Percentiles rank a stretch among this genome's conserved stretches.
Evolutionary conservation across 2,329 filamentous ascomycete species (phyloP).

Genomic region (Chalaropsis thielavioides): DNA sequence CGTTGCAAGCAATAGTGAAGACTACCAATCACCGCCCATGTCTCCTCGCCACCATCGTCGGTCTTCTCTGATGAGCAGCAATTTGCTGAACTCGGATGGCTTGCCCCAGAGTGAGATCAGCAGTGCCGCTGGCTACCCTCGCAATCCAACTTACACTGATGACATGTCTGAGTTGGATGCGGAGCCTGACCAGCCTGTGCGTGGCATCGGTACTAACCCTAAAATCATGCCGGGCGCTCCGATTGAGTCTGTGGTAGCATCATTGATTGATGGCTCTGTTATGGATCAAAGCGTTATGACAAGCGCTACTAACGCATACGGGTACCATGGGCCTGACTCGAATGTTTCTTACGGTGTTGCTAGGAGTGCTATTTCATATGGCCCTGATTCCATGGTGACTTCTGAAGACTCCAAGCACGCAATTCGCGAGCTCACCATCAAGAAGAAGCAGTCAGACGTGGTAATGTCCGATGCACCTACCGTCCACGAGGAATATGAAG

Average conservation of each 20-base stretch:
- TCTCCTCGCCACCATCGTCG: slow-evolving; percentile 35
- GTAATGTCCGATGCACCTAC: neutral
- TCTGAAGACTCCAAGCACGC: slow-evolving; percentile 22
- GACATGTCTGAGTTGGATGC: slow-evolving; percentile 43
- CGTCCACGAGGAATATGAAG: slow-evolving; percentile 2
- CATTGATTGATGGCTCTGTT: slow-evolving; percentile 62
- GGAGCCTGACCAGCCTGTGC: slow-evolving; percentile 54
- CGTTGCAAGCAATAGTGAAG: slow-evolving; percentile 34
- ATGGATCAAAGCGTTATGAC: slow-evolving; percentile 56
- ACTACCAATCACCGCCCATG: slow-evolving; percentile 45
- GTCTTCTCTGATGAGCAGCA: slow-evolving; percentile 40
- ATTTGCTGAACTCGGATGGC: slow-evolving; percentile 28
- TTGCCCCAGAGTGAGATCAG: slow-evolving; percentile 12
- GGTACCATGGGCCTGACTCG: slow-evolving; percentile 14
- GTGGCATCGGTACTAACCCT: slow-evolving; percentile 58
- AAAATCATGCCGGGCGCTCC: slow-evolving; percentile 59
- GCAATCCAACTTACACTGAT: slow-evolving; percentile 36
- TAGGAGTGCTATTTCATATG: slow-evolving; percentile 22
- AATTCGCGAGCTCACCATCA: slow-evolving; percentile 15
- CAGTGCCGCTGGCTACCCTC: slow-evolving; percentile 32
- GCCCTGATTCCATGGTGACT: slow-evolving; percentile 28
- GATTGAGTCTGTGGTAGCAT: slow-evolving; percentile 83
- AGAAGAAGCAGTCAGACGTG: slow-evolving; percentile 11
- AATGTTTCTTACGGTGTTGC: slow-evolving; percentile 12
- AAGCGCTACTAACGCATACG: slow-evolving; percentile 19